Evolutionary conservation across 139 green algal genomes (phyloP).

Genomic region (Chlorella sp.): DNA sequence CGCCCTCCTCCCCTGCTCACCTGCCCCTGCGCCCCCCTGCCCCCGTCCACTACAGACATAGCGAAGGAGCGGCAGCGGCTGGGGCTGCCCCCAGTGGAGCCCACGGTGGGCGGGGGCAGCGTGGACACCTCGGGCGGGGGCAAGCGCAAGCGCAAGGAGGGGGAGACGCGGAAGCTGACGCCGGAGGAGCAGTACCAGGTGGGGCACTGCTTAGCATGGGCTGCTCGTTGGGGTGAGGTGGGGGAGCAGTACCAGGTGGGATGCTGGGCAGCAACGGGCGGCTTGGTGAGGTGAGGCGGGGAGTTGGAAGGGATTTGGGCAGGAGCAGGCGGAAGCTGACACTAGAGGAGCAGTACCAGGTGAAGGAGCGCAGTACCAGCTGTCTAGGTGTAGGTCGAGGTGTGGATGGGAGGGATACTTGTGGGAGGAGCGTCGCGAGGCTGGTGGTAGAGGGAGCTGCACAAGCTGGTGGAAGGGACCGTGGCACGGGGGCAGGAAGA

Average conservation of each 20-base stretch:
- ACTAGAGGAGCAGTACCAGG: too few relatives aligned
- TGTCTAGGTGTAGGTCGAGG: too few relatives aligned
- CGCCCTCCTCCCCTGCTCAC: too few relatives aligned
- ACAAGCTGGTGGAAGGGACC: too few relatives aligned
- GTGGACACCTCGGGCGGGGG: conserved; percentile 18
- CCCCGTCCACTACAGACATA: conserved; percentile 52
- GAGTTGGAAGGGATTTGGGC: not conserved
- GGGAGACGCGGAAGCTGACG: conserved; percentile 9
- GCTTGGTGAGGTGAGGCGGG: too few relatives aligned
- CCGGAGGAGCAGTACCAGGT: conserved; percentile 46
- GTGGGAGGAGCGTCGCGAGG: too few relatives aligned
- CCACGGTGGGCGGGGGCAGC: conserved; percentile 27
- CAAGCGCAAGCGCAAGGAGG: conserved; percentile 35
- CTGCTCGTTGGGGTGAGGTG: too few relatives aligned
- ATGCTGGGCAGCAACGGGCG: not conserved
- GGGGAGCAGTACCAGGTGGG: not conserved
- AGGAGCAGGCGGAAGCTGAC: too few relatives aligned
- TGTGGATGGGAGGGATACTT: too few relatives aligned
- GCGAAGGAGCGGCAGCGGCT: conserved; percentile 59
- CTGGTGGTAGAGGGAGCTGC: too few relatives aligned
- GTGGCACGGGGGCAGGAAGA: too few relatives aligned
- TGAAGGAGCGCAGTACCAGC: too few relatives aligned
- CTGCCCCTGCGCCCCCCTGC: not conserved
- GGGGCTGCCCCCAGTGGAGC: conserved; percentile 61
- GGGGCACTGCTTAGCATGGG: not conserved